phyloP scores from a whole-genome alignment of 352 stramenopile genomes.

The Pythium scleroteichum region DNA sequence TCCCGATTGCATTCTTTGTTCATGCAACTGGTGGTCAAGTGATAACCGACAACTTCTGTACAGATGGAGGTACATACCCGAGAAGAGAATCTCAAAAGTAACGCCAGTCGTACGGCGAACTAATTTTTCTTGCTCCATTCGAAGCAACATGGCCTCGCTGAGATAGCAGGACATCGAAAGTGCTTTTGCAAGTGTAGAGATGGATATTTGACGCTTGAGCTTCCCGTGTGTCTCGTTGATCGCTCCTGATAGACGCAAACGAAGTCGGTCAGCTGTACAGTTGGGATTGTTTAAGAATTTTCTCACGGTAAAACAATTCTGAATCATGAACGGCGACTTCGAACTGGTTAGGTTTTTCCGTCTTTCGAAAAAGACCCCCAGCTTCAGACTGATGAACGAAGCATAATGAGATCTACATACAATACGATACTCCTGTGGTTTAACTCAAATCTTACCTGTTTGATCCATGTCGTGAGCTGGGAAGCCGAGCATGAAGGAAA shows the following conservation, averaged over 20 bases:
- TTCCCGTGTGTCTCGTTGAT: conserved; percentile 41
- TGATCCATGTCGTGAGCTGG: conserved; percentile 2
- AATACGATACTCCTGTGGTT: too few relatives aligned
- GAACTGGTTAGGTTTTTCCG: conserved; percentile 11
- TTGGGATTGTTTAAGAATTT: not conserved
- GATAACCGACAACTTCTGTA: conserved; percentile 1
- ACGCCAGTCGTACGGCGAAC: conserved; percentile 11
- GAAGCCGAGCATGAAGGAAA: conserved; percentile 1
- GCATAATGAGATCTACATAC: too few relatives aligned
- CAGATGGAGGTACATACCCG: conserved; percentile 18
- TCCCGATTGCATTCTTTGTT: conserved; percentile 22
- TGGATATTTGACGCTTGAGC: conserved; percentile 31
- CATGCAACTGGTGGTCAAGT: not conserved
- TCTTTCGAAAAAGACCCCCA: conserved; percentile 13
- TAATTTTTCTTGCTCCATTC: conserved; percentile 43
- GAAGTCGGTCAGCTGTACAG: not conserved
- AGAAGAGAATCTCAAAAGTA: conserved; percentile 32
- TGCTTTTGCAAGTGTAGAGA: conserved; percentile 21
- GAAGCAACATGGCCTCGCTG: conserved; percentile 28
- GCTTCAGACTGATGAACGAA: too few relatives aligned
- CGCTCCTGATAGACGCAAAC: conserved; percentile 16
- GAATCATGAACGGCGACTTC: conserved; percentile 26
- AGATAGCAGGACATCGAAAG: conserved; percentile 11
- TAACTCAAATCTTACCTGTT: conserved; percentile 7
- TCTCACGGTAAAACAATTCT: conserved; percentile 27